Evolutionary conservation across 225 moss, liverwort and hornwort genomes (phyloP).

Genomic region (Neckera pumila): DNA sequence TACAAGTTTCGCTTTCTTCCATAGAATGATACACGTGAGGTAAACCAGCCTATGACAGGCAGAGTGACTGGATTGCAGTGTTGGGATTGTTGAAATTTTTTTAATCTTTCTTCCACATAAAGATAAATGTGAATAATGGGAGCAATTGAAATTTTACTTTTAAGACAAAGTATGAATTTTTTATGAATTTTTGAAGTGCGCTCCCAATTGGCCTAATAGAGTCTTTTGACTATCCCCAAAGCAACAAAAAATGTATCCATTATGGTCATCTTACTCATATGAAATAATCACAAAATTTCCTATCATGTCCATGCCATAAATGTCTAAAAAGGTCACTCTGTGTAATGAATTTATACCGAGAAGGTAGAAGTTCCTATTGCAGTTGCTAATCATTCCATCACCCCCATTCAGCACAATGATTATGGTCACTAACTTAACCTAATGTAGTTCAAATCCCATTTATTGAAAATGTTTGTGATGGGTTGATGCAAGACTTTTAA

Average conservation of each 20-base stretch:
- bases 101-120: not conserved
- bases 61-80: not conserved
- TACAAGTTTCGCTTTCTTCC: not conserved
- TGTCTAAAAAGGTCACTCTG: not conserved
- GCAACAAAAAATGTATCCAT: no score
- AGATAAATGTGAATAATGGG: not conserved
- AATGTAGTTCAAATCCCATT: not conserved
- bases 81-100: not conserved
- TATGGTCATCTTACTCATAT: not conserved
- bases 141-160: not conserved
- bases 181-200: not conserved
- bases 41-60: no score
- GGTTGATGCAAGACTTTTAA: not conserved
- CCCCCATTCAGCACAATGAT: not conserved
- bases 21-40: not conserved
- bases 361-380: not conserved
- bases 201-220: fast-evolving
- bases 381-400: not conserved
- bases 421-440: fast-evolving
- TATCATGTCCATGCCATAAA: not conserved
- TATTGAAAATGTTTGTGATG: no score
- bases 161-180: not conserved
- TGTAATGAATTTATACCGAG: not conserved
- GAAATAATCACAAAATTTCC: fast-evolving
- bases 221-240: not conserved